A percentile compares a stretch with the other conserved stretches of the same genome.
phyloP scores from a whole-genome alignment of 2,329 filamentous ascomycete species.

The Penicillium freii region DNA sequence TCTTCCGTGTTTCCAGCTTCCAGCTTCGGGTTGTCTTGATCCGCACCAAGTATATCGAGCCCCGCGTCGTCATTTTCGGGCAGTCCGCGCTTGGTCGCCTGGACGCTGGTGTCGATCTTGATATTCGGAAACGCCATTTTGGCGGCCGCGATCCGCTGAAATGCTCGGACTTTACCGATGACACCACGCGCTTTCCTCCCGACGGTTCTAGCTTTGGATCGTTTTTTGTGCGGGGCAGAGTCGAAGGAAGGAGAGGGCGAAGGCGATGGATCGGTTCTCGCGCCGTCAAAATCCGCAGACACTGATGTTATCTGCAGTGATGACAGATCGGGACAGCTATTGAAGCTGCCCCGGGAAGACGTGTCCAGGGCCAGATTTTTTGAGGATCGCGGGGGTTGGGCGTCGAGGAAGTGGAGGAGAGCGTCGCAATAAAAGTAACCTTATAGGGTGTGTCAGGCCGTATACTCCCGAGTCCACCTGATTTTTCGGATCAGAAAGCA shows the following conservation, averaged over 20 bases:
- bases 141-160: slow-evolving; percentile 40
- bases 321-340: slow-evolving; percentile 46
- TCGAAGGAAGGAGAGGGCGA: slow-evolving; percentile 32
- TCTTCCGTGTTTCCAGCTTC: slow-evolving; percentile 31
- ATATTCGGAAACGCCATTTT: slow-evolving; percentile 45
- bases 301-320: slow-evolving; percentile 35
- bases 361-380: slow-evolving; percentile 44
- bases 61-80: slow-evolving; percentile 37
- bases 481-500: background rate
- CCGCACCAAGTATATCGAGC: slow-evolving; percentile 26
- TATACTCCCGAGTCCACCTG: slow-evolving; percentile 9
- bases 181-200: slow-evolving; percentile 42
- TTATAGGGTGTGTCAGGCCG: slow-evolving; percentile 7
- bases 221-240: slow-evolving; percentile 32
- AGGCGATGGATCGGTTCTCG: slow-evolving; percentile 32
- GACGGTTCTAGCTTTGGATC: slow-evolving; percentile 35
- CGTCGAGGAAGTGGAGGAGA: slow-evolving; percentile 17
- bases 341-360: slow-evolving; percentile 41
- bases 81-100: slow-evolving; percentile 39
- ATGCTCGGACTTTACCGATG: slow-evolving; percentile 42
- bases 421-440: slow-evolving; percentile 21
- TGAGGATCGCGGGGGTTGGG: slow-evolving; percentile 26
- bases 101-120: slow-evolving; percentile 41
- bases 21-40: slow-evolving; percentile 30
- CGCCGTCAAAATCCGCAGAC: slow-evolving; percentile 24